Evolutionary conservation across 2,329 filamentous ascomycete genomes (phyloP), one percentile per base, ranked within the genome.

Genomic region (Hymenoscyphus infarciens): DNA sequence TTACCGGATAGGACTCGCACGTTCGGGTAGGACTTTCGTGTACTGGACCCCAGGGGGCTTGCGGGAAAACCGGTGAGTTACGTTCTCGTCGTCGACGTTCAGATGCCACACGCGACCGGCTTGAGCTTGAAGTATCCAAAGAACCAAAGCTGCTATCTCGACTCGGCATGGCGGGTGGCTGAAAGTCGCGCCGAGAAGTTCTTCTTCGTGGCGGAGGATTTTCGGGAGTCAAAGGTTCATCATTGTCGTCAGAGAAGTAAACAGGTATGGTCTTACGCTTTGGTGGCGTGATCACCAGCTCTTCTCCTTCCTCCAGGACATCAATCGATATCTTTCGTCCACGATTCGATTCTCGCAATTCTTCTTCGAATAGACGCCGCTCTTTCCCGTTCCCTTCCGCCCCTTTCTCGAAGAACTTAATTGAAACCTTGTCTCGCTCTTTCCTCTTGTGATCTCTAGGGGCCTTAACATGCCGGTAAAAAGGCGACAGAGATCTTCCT

Each of bases 41-140:
- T 11, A 59, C 53, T 19, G 52, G 42, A 39, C 63, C 60, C 59
- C 61, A 63, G 2, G 63, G 63, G 53, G 35, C 11, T 7, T 19
- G 54, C 3, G 10, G 58, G 15, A 31, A 10, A 39, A 22, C 11
- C 31, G 35, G 55, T 25, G 60, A 31, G 49, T 35, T 49, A 52
- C 66, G 60, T 54, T 68, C 66, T 57, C 60, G 54, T 27, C 66
- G 61, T 11, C 65, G 66, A 19, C 67, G 61, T 22, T 59, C 58
- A 42, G 60, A 52, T 35, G 61, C 56, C 27, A 65, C 63, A 22
- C 56, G 56, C 7, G 62, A 63, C 16, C 25, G 63, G 27, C n/a
- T 39, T 25, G 65, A 66, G 15, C 13, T 38, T 38, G 35, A 38
- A 38, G 16, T 58, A n/a, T 54, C 11, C 27, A 38, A 4, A 38